These are phyloP conservation scores for Forsythia suspensa DNA, from an alignment of 257 asterid species.

Conservation along the genomic window DNA sequence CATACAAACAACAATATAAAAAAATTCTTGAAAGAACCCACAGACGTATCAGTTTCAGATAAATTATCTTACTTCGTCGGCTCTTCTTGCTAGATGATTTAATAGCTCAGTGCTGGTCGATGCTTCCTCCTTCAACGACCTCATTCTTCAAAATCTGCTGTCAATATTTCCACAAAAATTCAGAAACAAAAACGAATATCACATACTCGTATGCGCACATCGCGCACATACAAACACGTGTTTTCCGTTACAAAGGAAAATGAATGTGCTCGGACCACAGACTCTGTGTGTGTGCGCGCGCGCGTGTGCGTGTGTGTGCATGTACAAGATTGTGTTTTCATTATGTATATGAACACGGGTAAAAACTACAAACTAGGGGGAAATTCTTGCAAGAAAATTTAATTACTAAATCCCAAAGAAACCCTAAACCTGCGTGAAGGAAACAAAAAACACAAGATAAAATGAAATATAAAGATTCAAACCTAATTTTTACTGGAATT, in stretches of 20 bases:
- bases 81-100: slow-evolving; percentile 31
- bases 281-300: background rate
- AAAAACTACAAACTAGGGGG: background rate
- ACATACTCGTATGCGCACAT: background rate
- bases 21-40: background rate
- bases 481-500: slow-evolving; percentile 13
- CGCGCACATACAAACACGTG: background rate
- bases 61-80: slow-evolving; percentile 44
- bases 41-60: slow-evolving; percentile 13
- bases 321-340: slow-evolving; percentile 14
- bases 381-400: background rate
- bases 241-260: background rate
- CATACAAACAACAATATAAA: no score
- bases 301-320: background rate
- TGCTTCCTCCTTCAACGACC: slow-evolving; percentile 56
- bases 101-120: slow-evolving; percentile 59
- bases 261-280: slow-evolving; percentile 27
- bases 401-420: slow-evolving; percentile 14
- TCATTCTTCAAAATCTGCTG: slow-evolving; percentile 43
- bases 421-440: slow-evolving; percentile 33
- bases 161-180: background rate
- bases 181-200: background rate
- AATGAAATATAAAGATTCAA: background rate
- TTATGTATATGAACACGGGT: background rate
- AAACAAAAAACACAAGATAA: background rate